Evolutionary conservation across 257 asterid species (phyloP), one percentile per base, ranked within the genome.

Genomic region (Nyctanthes arbortristis): DNA sequence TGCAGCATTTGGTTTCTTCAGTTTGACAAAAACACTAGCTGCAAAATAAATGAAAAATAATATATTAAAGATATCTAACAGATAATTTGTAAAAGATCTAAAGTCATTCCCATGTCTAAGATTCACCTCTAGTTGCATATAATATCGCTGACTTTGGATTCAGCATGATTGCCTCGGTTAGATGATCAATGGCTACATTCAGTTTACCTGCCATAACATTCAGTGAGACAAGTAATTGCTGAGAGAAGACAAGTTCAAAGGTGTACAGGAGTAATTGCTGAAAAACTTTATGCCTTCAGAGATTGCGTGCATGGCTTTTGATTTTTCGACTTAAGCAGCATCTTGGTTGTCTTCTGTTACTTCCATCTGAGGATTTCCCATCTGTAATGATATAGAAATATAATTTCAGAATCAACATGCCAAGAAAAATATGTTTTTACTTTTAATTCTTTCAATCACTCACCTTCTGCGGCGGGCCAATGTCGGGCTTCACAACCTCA

Each of bases 1-100:
- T 34, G 96, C 96, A 55, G 91, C 96, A 81, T 86, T 92, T 63
- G 96, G 94, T 73, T 86, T 92, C 74, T 79, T 88, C 81, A 86
- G 69, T 73, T 88, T 89, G 69, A 83, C 57, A 61, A 75, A 92
- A 52, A 81, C 82, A 63, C 77, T 75, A 10, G 88, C 96, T 85
- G 91, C 66, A 70, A 61, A 18, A 54, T 39, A 10, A 39, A 13
- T 39, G 10, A 9, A 39, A 37, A 12, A n/a, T 39, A 39, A 0
- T 39, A 39, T 39, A 39, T 39, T 36, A 58, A 57, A 45, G 61
- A 59, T 36, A 29, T 45, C 56, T 12, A 4, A 28, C 4, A 2
- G 18, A 0, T 29, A 68, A 22, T 3, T 43, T 45, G 55, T 16
- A 12, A 27, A 37, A 14, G 31, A 32, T 13, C 35, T 37, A 25